phyloP scores from a whole-genome alignment of 371 early-diverging fungal species.

The Mortierella sp. region DNA sequence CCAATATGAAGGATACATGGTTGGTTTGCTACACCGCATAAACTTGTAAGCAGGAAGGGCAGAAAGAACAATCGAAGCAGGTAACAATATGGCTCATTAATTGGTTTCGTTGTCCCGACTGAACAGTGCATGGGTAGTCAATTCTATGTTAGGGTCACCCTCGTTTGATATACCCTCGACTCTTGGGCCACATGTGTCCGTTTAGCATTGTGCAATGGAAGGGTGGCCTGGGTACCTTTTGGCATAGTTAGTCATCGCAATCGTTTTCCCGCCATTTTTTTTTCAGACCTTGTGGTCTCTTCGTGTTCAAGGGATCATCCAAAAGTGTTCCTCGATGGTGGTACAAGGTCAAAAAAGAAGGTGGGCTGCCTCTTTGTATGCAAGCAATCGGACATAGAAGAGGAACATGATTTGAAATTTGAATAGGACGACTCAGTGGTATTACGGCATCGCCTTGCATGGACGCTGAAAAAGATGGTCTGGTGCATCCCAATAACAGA shows the following conservation, averaged over 20 bases:
- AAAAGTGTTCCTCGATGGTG: neutral
- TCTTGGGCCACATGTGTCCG: neutral
- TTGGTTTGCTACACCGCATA: too few species aligned
- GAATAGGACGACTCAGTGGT: neutral
- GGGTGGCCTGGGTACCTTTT: neutral
- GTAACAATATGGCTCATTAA: too few species aligned
- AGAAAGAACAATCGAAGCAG: too few species aligned
- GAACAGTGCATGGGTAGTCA: neutral
- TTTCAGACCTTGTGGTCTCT: neutral
- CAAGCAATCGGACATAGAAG: neutral
- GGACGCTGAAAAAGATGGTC: neutral
- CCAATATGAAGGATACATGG: neutral
- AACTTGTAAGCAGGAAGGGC: too few species aligned
- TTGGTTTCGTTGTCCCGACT: neutral
- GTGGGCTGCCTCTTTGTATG: neutral
- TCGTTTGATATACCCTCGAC: too few species aligned
- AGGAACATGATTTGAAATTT: neutral
- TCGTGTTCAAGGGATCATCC: neutral
- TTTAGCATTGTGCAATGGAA: neutral
- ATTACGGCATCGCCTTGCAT: neutral
- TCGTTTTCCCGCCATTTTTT: neutral
- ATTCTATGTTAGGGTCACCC: too few species aligned
- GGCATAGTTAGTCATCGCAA: neutral
- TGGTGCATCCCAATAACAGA: neutral
- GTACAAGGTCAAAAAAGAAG: neutral